Evolutionary conservation across 495 filamentous ascomycete species (phyloP).

Genomic region (Penicillium robsamsonii): DNA sequence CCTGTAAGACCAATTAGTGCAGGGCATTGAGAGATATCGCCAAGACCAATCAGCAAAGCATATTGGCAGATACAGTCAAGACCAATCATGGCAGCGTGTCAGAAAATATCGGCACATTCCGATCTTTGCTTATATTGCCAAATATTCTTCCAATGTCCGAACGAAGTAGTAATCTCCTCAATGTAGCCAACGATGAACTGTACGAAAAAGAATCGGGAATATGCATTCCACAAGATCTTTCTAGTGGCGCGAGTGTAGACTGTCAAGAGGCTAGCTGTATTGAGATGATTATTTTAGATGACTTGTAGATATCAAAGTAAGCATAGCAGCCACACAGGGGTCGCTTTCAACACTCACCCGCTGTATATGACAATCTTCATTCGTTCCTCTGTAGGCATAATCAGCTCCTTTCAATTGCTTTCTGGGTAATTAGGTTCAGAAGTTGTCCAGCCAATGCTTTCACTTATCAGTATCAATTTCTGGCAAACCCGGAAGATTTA

Average conservation of each 20-base stretch:
- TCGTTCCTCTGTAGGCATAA: neutral
- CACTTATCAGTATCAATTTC: neutral
- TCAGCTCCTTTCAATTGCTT: neutral
- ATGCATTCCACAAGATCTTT: neutral
- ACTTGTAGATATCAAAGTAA: neutral
- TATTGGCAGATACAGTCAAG: too few relatives aligned
- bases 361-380: neutral
- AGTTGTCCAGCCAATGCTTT: neutral
- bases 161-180: neutral
- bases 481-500: neutral
- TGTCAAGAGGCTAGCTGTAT: neutral
- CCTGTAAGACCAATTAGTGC: too few relatives aligned
- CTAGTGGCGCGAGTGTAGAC: neutral
- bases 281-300: neutral
- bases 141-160: too few relatives aligned
- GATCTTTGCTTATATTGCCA: too few relatives aligned
- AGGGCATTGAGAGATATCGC: too few relatives aligned
- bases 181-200: neutral
- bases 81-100: too few relatives aligned
- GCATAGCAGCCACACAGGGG: neutral
- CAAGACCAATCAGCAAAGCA: too few relatives aligned
- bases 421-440: neutral
- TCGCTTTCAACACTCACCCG: neutral
- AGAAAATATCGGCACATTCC: too few relatives aligned
- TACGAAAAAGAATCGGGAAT: neutral